Evolutionary conservation across 345 rosid genomes (phyloP).

Genomic region (Populus pruinosa): DNA sequence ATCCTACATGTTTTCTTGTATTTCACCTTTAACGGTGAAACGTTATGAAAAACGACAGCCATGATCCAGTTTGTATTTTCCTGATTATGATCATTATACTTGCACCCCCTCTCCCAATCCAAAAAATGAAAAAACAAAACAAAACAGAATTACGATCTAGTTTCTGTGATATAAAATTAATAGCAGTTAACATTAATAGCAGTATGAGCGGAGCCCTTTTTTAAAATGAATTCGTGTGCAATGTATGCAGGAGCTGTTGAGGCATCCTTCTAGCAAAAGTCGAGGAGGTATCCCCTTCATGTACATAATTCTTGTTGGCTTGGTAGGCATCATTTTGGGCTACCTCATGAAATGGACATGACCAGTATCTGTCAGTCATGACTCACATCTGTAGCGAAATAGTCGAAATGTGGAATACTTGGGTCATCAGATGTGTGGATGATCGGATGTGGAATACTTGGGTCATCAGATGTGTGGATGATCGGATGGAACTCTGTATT

Average conservation of each 20-base stretch:
- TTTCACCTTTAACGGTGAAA: background rate
- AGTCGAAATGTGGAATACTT: constrained; percentile 16
- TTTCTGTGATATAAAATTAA: background rate
- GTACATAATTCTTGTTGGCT: constrained; percentile 58
- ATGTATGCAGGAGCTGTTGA: constrained; percentile 56
- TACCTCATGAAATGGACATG: constrained; percentile 64
- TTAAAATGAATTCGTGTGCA: background rate
- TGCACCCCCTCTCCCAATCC: background rate
- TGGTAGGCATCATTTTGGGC: constrained; percentile 68
- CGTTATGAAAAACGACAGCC: background rate
- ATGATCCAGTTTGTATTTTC: background rate
- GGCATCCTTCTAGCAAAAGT: constrained; percentile 43
- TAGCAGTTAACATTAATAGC: background rate
- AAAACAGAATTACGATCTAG: background rate
- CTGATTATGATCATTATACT: background rate
- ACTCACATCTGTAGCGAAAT: constrained; percentile 2
- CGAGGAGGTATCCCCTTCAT: constrained; percentile 41
- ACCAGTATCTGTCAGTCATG: constrained; percentile 6
- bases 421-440: constrained; percentile 12
- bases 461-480: constrained; percentile 17
- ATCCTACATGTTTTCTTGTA: background rate
- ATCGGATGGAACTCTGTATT: constrained; percentile 17
- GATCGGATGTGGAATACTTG: background rate
- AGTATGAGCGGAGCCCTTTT: background rate
- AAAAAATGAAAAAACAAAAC: background rate